Conservation (phyloP, 2,329 filamentous ascomycete genomes). For the Sporothrix globosa region DNA sequence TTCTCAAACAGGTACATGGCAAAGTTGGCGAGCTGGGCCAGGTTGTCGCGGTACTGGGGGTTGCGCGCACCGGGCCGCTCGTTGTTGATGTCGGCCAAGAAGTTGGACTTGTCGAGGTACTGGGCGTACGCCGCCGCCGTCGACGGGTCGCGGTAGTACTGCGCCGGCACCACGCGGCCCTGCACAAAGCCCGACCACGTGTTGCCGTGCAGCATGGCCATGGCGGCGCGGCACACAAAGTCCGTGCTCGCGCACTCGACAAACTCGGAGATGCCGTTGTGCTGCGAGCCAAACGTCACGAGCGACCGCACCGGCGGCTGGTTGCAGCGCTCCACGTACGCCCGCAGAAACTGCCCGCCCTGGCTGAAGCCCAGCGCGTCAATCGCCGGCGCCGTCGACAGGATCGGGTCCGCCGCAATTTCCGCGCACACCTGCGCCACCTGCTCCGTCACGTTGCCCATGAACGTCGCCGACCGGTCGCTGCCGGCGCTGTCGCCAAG, state of each 20-base stretch:
- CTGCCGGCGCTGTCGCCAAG: constrained; percentile 65
- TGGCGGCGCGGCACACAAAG: constrained; percentile 78
- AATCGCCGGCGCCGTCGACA: constrained; percentile 78
- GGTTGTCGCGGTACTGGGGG: constrained; percentile 68
- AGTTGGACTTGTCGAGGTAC: constrained; percentile 82
- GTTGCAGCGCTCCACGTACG: constrained; percentile 86
- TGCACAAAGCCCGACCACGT: constrained; percentile 83
- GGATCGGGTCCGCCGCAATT: constrained; percentile 73
- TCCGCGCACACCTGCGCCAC: constrained; percentile 75
- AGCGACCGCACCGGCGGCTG: constrained; percentile 72
- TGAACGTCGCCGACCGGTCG: constrained; percentile 84
- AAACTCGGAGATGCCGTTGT: constrained; percentile 89
- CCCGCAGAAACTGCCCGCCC: constrained; percentile 93
- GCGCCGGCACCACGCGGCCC: constrained; percentile 79
- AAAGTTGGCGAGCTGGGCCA: constrained; percentile 72
- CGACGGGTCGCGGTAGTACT: constrained; percentile 81
- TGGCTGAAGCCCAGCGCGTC: constrained; percentile 95
- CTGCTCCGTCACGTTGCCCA: constrained; percentile 85
- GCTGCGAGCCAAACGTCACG: constrained; percentile 87
- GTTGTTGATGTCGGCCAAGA: constrained; percentile 95
- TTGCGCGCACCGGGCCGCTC: constrained; percentile 75
- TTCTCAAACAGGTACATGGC: constrained; percentile 89
- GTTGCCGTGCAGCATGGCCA: constrained; percentile 75
- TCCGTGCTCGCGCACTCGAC: constrained; percentile 71
- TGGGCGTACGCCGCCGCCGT: constrained; percentile 65